A percentile compares a stretch with the other conserved stretches of the same genome.
Conservation (phyloP, 2,329 filamentous ascomycete species). For the Aspergillus fumigatiaffinis region DNA sequence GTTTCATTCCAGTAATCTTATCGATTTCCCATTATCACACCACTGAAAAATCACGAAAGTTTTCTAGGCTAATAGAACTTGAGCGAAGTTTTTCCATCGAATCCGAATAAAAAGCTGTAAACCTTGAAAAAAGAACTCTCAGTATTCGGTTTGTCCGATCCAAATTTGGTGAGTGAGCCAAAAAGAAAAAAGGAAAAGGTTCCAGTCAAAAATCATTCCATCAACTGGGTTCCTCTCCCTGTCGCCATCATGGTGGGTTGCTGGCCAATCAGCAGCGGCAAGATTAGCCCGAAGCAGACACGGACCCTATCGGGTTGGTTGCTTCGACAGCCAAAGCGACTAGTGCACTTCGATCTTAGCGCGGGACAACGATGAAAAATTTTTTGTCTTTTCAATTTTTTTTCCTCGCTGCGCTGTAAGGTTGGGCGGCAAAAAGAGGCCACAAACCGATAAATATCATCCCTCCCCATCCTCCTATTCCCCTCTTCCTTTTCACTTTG, state of each 20-base stretch:
- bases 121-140: background rate
- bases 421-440: constrained; percentile 31
- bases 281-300: constrained; percentile 11
- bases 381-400: constrained; percentile 14
- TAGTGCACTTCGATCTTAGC: constrained; percentile 19
- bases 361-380: constrained; percentile 20
- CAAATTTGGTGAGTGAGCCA: background rate
- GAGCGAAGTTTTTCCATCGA: background rate
- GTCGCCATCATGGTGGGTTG: background rate
- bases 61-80: background rate
- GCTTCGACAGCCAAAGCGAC: constrained; percentile 14
- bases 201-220: background rate
- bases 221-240: background rate
- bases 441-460: constrained; percentile 40
- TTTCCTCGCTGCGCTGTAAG: background rate
- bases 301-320: constrained; percentile 17
- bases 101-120: background rate
- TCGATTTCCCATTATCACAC: background rate
- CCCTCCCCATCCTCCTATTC: constrained; percentile 19
- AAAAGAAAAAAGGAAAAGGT: background rate
- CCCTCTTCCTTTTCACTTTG: constrained; percentile 13
- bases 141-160: constrained; percentile 4
- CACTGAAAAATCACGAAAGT: background rate
- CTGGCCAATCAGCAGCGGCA: constrained; percentile 7
- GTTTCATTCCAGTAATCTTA: background rate